phyloP scores from a whole-genome alignment of 345 rosid species.

The Arabidopsis suecica region DNA sequence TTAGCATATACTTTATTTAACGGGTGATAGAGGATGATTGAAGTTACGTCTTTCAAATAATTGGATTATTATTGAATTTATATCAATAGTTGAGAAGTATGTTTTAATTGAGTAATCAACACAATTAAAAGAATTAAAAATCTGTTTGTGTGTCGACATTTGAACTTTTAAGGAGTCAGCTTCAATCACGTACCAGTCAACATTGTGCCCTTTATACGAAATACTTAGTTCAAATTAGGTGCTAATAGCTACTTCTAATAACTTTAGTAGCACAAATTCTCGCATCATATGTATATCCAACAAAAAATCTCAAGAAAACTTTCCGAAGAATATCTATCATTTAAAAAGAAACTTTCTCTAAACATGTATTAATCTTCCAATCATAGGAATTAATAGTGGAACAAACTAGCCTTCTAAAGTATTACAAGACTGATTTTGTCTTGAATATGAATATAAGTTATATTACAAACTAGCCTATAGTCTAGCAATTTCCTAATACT shows the following conservation, averaged over 20 bases:
- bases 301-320: conserved; percentile 28
- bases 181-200: conserved; percentile 37
- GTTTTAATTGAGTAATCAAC: not conserved
- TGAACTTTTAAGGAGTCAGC: conserved; percentile 26
- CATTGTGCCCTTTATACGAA: conserved; percentile 36
- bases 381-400: conserved; percentile 12
- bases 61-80: not conserved
- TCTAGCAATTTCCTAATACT: not conserved
- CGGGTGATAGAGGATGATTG: conserved; percentile 37
- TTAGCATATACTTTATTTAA: conserved; percentile 42
- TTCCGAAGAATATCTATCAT: conserved; percentile 28
- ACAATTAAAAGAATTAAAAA: not conserved
- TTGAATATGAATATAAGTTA: not conserved
- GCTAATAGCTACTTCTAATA: conserved; percentile 33
- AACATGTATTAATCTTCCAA: conserved; percentile 22
- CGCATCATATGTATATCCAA: conserved; percentile 26
- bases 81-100: not conserved
- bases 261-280: conserved; percentile 29
- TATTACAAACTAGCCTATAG: conserved; percentile 14
- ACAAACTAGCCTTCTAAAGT: conserved; percentile 31
- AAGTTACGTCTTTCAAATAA: conserved; percentile 30
- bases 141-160: conserved; percentile 19
- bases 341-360: not conserved
- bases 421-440: conserved; percentile 19
- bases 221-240: conserved; percentile 23